These are phyloP conservation scores for Colletotrichum cereale DNA, from an alignment of 2,329 filamentous ascomycete species.

Conservation along the genomic window DNA sequence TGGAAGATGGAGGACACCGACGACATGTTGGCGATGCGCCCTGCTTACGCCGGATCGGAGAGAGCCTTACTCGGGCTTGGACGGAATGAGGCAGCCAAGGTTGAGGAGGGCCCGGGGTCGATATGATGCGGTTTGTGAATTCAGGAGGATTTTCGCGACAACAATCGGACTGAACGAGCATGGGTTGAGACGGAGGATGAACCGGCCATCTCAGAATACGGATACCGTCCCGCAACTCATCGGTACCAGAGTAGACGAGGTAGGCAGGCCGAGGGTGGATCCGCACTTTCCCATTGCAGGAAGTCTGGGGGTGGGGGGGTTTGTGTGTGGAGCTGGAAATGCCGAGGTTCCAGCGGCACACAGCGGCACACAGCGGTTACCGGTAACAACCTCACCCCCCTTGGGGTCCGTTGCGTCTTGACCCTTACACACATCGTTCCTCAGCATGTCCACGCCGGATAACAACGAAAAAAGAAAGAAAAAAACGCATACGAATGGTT, in stretches of 20 bases:
- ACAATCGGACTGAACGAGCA: background rate
- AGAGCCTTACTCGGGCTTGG: background rate
- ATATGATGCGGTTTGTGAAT: background rate
- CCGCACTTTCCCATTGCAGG: background rate
- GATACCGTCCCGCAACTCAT: background rate
- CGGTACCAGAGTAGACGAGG: slow-evolving; percentile 11
- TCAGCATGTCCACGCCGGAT: background rate
- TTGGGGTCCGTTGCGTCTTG: background rate
- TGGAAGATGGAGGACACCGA: slow-evolving; percentile 61
- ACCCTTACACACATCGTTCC: background rate
- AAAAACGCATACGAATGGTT: no score
- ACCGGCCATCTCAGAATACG: background rate
- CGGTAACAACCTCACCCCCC: background rate
- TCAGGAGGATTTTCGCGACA: background rate
- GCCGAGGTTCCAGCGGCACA: slow-evolving; percentile 34
- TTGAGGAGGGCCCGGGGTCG: background rate
- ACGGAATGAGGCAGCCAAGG: background rate
- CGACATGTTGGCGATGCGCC: slow-evolving; percentile 43
- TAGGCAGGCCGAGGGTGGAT: background rate
- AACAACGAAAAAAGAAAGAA: background rate
- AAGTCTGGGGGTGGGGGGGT: slow-evolving; percentile 12
- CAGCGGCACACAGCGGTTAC: background rate
- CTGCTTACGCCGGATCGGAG: background rate
- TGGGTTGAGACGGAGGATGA: background rate
- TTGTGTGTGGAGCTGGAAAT: slow-evolving; percentile 22